Conservation (phyloP, 140 eudicot genomes). For the Ambrosia hybrid region DNA sequence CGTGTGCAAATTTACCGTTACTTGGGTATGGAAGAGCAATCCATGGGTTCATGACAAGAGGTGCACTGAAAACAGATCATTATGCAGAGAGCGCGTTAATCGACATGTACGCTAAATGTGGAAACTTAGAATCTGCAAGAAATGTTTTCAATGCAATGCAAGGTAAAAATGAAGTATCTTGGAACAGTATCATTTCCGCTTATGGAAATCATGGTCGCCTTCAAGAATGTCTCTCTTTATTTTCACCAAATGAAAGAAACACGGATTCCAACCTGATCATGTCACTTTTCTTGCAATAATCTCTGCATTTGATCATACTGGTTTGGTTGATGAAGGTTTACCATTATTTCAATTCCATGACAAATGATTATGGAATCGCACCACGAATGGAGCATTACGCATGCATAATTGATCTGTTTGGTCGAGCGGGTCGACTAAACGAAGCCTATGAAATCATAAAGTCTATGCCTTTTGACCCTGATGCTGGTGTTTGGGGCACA, state of each 20-base stretch:
- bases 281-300: constrained; percentile 73
- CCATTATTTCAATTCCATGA: constrained; percentile 51
- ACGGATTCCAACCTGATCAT: constrained; percentile 61
- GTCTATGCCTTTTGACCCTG: constrained; percentile 71
- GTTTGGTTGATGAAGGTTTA: constrained; percentile 66
- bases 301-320: constrained; percentile 83
- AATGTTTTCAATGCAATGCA: constrained; percentile 55
- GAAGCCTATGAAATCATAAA: constrained; percentile 48
- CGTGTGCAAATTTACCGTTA: constrained; percentile 61
- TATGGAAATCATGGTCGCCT: constrained; percentile 73
- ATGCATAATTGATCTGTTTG: constrained; percentile 59
- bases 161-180: constrained; percentile 63
- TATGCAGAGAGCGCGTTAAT: constrained; percentile 67
- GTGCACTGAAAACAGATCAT: constrained; percentile 46
- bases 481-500: constrained; percentile 79
- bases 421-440: constrained; percentile 62
- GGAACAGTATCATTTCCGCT: constrained; percentile 84
- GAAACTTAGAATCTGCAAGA: constrained; percentile 50
- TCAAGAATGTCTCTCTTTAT: constrained; percentile 46
- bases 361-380: constrained; percentile 39
- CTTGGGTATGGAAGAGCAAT: constrained; percentile 64
- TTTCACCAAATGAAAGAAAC: constrained; percentile 49
- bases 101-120: constrained; percentile 85
- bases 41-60: constrained; percentile 64
- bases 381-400: constrained; percentile 76